Base-by-base conservation (phyloP, 2,329 filamentous ascomycete species). In the Scedosporium boydii region DNA sequence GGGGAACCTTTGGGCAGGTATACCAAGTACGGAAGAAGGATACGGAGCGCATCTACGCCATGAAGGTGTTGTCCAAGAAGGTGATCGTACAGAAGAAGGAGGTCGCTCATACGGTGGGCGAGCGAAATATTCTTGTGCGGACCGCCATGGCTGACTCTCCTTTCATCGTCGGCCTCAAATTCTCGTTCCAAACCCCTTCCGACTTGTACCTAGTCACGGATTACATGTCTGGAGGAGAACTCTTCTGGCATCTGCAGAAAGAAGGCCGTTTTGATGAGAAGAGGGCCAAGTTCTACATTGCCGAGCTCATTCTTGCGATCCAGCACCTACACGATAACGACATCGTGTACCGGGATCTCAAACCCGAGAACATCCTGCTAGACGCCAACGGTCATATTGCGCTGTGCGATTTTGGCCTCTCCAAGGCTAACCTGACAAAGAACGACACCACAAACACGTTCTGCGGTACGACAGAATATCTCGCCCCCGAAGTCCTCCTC, bases 81-180 rank as follows among this genome's bases (percentile, higher is more conserved):
- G 95, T 99, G 61, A 99, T 99, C 70, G 95, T 99, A 27, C 95
- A 99, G 77, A 99, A 99, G 84, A 99, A 99, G 77, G 95, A 99
- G 75, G 92, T 99, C 59, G 92, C 93, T 16, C 95, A 99, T 73
- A 99, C 95, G 0, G 87, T 99, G 44, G 95, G 95, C 67, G 95
- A 99, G 77, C 86, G 95, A 64, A 99, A 99, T 72, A 99, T 99
- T 67, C 81, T 99, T 58, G 95, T 99, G 48, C 89, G 95, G 67
- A 99, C 95, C 4, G 95, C 95, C 29, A 98, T 90, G 77, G 88
- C 93, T 0, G 92, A 98, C 67, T 99, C 95, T 16, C 91, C 93
- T 0, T 99, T 99, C 72, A 99, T 99, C 65, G 95, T 99, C 48
- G 93, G 93, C 6, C 82, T 99, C 70, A 99, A 99, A 71, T 99